Evolutionary conservation across 495 filamentous ascomycete species (phyloP), one percentile per base, ranked within the genome.

Genomic region (Aspergillus panamensis): DNA sequence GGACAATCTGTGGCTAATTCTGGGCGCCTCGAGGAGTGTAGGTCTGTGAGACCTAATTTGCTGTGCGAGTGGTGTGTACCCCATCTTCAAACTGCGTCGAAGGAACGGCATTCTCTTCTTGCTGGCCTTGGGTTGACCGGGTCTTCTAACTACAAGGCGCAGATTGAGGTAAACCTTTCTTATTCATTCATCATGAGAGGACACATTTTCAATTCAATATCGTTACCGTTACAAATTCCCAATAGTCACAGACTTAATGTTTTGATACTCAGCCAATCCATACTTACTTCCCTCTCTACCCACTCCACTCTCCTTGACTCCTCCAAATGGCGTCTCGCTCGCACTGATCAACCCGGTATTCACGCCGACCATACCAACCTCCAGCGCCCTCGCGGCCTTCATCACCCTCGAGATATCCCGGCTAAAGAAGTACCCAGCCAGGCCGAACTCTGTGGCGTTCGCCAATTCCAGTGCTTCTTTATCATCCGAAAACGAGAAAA

Each of bases 301-400:
- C 60, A 78, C 75, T 1, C 80, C 80, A 57, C 73, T 77, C 54
- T 74, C 62, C 67, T 82, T 82, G 21, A 82, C 68, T 19, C 80
- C 80, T 20, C 80, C 80, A 60, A 83, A 83, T 14, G 67, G 69
- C 16, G 59, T 39, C 16, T 64, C 77, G 8, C 67, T 42, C 8
- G 63, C 69, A 39, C 57, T 64, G 12, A 72, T 66, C 6, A 53
- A 21, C 12, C 71, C 63, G n/a, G 71, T 73, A 44, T 73, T 73
- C 29, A 73, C 62, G n/a, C 62, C 69, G 25, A 67, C 47, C 69
- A 69, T 72, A 9, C 72, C 72, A 5, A 42, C 39, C 51, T 72
- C 39, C 33, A 76, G 51, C 8, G 32, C 44, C 17, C 53, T 21
- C 0, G 69, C 62, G 2, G 70, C 61, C 6, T 69, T 57, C 44